A percentile compares a stretch with the other conserved stretches of the same genome.
Conservation (phyloP, 768 basidiomycete species). For the Rhizopogon vinicolor region DNA sequence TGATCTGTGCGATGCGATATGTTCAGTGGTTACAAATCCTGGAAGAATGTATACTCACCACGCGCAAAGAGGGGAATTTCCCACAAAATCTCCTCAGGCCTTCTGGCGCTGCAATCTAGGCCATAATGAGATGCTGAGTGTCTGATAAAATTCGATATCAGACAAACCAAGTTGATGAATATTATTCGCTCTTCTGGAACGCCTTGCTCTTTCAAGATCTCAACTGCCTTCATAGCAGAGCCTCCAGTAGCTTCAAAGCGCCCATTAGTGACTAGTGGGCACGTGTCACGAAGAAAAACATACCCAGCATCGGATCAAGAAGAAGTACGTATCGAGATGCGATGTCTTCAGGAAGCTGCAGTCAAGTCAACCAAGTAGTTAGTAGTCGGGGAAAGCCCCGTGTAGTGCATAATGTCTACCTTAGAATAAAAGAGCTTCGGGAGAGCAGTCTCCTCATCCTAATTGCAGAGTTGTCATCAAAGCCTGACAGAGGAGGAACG, state of each 20-base stretch:
- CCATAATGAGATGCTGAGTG: not conserved
- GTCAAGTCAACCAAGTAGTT: not conserved
- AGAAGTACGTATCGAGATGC: slow-evolving; percentile 87
- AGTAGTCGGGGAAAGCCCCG: not conserved
- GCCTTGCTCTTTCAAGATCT: slow-evolving; percentile 86
- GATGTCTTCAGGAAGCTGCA: slow-evolving; percentile 89
- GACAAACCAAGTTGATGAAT: slow-evolving; percentile 82
- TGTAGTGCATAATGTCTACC: slow-evolving; percentile 30
- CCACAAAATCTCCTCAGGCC: slow-evolving; percentile 86
- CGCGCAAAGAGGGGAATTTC: slow-evolving; percentile 32
- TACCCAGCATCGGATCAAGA: slow-evolving; percentile 96
- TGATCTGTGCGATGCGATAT: slow-evolving; percentile 51
- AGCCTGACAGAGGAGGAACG: not conserved
- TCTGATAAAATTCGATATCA: not conserved
- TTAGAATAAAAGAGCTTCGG: slow-evolving; percentile 94
- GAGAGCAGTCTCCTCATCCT: slow-evolving; percentile 93
- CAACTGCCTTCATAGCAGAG: slow-evolving; percentile 96
- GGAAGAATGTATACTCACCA: not conserved
- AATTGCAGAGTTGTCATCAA: slow-evolving; percentile 2
- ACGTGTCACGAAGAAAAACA: slow-evolving; percentile 13
- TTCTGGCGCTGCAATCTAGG: slow-evolving; percentile 84
- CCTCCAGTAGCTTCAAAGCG: slow-evolving; percentile 76
- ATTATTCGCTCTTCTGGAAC: slow-evolving; percentile 95
- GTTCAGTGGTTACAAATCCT: not conserved
- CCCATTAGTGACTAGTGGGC: not conserved